Conservation (phyloP, 306 rosid genomes). For the Pyrus pyrifolia region DNA sequence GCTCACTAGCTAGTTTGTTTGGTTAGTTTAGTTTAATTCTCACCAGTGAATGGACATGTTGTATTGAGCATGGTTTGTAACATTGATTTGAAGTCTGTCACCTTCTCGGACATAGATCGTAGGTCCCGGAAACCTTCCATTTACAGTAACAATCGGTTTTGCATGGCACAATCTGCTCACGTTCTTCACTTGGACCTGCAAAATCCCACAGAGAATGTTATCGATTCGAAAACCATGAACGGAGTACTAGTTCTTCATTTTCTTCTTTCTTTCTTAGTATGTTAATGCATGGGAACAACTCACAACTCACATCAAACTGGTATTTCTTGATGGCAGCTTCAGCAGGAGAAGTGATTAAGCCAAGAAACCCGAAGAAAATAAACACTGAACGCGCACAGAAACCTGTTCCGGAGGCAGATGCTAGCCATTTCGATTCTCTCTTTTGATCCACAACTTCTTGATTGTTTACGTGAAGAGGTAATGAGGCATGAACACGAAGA, state of each 20-base stretch:
- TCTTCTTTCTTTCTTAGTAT: not conserved
- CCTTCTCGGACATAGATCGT: slow-evolving; percentile 70
- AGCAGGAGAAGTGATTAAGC: slow-evolving; percentile 40
- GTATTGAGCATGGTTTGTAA: slow-evolving; percentile 70
- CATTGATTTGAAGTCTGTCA: slow-evolving; percentile 63
- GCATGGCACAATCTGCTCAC: slow-evolving; percentile 83
- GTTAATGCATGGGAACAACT: slow-evolving; percentile 3
- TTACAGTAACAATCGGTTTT: slow-evolving; percentile 75
- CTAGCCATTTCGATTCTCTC: slow-evolving; percentile 25
- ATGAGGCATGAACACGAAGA: slow-evolving; percentile 19
- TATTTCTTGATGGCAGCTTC: slow-evolving; percentile 72
- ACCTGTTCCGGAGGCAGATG: not conserved
- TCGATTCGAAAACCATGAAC: not conserved
- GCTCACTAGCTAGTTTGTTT: not conserved
- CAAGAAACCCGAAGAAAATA: slow-evolving; percentile 31
- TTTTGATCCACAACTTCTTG: slow-evolving; percentile 14
- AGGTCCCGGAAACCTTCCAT: slow-evolving; percentile 77
- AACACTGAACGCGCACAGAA: slow-evolving; percentile 16
- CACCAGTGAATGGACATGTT: slow-evolving; percentile 83
- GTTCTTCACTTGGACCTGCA: slow-evolving; percentile 70
- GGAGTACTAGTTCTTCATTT: not conserved
- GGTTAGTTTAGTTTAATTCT: not conserved
- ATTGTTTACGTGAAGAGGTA: not conserved
- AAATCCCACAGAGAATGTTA: slow-evolving; percentile 1
- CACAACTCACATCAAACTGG: slow-evolving; percentile 76